phyloP scores from a whole-genome alignment of 192 early-diverging fungal species.

The Coemansia sp. region DNA sequence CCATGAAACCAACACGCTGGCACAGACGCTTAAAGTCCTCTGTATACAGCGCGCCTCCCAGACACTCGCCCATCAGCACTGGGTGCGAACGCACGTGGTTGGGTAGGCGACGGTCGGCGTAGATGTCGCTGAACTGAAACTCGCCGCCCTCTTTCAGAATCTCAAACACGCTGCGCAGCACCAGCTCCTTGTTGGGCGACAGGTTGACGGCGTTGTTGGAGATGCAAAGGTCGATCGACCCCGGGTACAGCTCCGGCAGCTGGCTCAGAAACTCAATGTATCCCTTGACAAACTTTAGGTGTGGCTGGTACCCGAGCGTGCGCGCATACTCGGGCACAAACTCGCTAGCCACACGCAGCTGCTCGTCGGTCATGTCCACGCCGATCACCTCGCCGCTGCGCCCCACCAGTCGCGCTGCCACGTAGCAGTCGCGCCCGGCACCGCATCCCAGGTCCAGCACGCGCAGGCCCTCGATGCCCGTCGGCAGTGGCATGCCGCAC shows the following conservation, averaged over 20 bases:
- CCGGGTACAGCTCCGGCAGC: conserved; percentile 17
- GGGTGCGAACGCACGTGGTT: conserved; percentile 28
- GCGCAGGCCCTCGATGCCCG: conserved; percentile 40
- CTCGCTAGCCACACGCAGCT: conserved; percentile 37
- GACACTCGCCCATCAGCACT: conserved; percentile 45
- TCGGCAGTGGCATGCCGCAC: conserved; percentile 44
- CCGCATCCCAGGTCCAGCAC: conserved; percentile 52
- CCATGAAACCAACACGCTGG: conserved; percentile 26
- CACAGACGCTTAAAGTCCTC: conserved; percentile 40
- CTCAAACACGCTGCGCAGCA: conserved; percentile 40
- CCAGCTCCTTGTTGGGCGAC: conserved; percentile 48
- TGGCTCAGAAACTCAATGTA: conserved; percentile 45
- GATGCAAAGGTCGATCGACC: conserved; percentile 47
- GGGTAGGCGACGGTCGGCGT: conserved; percentile 44
- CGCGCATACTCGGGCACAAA: conserved; percentile 12
- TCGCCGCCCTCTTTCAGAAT: conserved; percentile 38
- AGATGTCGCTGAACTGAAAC: conserved; percentile 47
- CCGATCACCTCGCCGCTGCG: conserved; percentile 41
- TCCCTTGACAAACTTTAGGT: conserved; percentile 39
- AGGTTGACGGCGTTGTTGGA: conserved; percentile 51
- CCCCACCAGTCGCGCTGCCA: conserved; percentile 45
- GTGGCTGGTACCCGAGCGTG: conserved; percentile 39
- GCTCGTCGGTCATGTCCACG: conserved; percentile 54
- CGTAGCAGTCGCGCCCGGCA: conserved; percentile 50
- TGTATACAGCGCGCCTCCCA: conserved; percentile 41